These are phyloP conservation scores for Lithospermum erythrorhizon DNA, from an alignment of 257 asterid genomes.

Conservation along the genomic window DNA sequence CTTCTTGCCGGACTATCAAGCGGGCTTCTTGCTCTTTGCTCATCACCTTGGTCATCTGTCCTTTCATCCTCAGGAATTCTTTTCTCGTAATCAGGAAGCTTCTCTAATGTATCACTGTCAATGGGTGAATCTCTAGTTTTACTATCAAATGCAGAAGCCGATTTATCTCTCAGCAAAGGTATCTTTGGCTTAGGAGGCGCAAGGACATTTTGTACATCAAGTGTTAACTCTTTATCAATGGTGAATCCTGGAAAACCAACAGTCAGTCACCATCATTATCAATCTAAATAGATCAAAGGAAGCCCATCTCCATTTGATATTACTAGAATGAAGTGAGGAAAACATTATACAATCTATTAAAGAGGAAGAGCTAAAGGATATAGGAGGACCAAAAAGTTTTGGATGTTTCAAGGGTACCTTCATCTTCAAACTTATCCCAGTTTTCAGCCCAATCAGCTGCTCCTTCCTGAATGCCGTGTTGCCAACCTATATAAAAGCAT, in stretches of 20 bases:
- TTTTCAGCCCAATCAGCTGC: conserved; percentile 97
- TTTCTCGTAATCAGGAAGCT: conserved; percentile 28
- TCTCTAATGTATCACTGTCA: conserved; percentile 38
- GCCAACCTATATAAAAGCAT: conserved; percentile 63
- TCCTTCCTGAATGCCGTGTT: conserved; percentile 75
- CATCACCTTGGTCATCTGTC: conserved; percentile 23
- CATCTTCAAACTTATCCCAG: conserved; percentile 94
- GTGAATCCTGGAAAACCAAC: conserved; percentile 46
- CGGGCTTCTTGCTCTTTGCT: conserved; percentile 43
- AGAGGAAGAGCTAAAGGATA: not conserved
- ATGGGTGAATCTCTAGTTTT: conserved; percentile 8
- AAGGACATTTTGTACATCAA: conserved; percentile 70
- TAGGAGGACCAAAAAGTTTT: not conserved
- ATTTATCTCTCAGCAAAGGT: conserved; percentile 28
- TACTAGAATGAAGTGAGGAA: not conserved
- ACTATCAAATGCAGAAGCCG: conserved; percentile 26
- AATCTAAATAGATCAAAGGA: conserved; percentile 1
- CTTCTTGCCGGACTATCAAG: conserved; percentile 67
- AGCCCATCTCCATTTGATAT: not conserved
- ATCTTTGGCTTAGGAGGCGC: conserved; percentile 65
- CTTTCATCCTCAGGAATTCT: conserved; percentile 29
- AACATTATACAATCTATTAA: not conserved
- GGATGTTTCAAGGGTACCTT: conserved; percentile 40
- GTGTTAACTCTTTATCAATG: conserved; percentile 76
- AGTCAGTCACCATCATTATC: conserved; percentile 4